Evolutionary conservation across 192 early-diverging fungal species (phyloP).

Genomic region (Podochytrium sp.): DNA sequence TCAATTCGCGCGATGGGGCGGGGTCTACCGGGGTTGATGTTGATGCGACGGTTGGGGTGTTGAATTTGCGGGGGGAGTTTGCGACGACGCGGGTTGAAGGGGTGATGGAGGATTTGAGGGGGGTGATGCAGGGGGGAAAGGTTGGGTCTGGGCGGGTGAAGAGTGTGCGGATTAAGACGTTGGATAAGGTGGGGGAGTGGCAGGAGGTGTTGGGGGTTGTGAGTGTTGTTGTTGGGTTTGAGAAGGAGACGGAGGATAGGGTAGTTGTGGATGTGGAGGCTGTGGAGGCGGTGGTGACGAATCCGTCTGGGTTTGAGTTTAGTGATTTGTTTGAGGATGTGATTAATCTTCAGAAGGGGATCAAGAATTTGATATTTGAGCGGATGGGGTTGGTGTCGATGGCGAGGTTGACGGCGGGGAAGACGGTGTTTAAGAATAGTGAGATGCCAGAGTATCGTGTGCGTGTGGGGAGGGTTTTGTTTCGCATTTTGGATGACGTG

Average conservation of each 20-base stretch:
- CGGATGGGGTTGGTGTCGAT: slow-evolving; percentile 32
- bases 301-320: slow-evolving; percentile 42
- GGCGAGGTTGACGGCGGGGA: background rate
- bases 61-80: slow-evolving; percentile 3
- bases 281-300: slow-evolving; percentile 8
- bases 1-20: slow-evolving; percentile 15
- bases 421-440: background rate
- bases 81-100: slow-evolving; percentile 1
- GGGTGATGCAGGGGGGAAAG: background rate
- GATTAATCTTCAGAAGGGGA: slow-evolving; percentile 45
- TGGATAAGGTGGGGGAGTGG: background rate
- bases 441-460: slow-evolving; percentile 31
- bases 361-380: slow-evolving; percentile 38
- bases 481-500: slow-evolving; percentile 43
- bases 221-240: background rate
- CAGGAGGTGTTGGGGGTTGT: slow-evolving; percentile 1
- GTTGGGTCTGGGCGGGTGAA: background rate
- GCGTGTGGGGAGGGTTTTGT: slow-evolving; percentile 14
- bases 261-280: background rate
- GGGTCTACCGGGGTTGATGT: slow-evolving; percentile 13
- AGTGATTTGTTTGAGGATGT: slow-evolving; percentile 44
- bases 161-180: background rate
- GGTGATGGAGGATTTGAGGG: background rate
- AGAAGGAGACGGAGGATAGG: slow-evolving; percentile 1
- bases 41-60: background rate